Conservation (phyloP, 1,284 basidiomycete genomes). For the Moniliophthora roreri region DNA sequence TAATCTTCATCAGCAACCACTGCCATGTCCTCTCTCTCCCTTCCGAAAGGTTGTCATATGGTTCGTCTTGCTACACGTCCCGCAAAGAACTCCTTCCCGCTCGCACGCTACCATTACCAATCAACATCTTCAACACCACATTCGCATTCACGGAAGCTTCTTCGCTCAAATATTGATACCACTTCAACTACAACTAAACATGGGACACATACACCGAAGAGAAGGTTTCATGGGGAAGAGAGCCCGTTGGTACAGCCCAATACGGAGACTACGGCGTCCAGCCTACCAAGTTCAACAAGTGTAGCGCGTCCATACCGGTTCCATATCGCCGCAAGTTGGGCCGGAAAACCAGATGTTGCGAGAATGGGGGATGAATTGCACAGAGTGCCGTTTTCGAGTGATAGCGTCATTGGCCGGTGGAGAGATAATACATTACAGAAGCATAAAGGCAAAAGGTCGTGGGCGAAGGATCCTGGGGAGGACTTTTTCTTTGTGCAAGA, state of each 20-base stretch:
- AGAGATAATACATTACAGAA: conserved; percentile 54
- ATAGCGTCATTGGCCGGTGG: conserved; percentile 73
- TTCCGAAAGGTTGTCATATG: neutral
- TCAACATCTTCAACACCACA: neutral
- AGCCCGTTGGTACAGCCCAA: neutral
- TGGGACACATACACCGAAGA: too few relatives aligned
- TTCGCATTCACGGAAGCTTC: neutral
- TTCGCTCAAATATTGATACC: neutral
- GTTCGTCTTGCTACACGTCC: conserved; percentile 2
- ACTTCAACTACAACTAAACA: too few relatives aligned
- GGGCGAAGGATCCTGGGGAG: conserved; percentile 59
- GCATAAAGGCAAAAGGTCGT: conserved; percentile 13
- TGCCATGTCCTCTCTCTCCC: neutral
- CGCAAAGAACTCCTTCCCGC: neutral
- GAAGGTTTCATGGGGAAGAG: too few relatives aligned
- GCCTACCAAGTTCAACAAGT: neutral
- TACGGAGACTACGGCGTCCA: neutral
- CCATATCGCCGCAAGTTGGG: conserved; percentile 77
- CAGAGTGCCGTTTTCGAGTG: conserved; percentile 57
- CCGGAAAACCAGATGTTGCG: conserved; percentile 64
- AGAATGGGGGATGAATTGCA: conserved; percentile 27
- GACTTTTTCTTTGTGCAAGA: conserved; percentile 81
- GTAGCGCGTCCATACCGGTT: conserved; percentile 58
- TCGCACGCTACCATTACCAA: neutral
- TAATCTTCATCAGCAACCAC: neutral